Evolutionary conservation across 176 grass and related monocot genomes (phyloP).

Genomic region (Musa schizocarpa): DNA sequence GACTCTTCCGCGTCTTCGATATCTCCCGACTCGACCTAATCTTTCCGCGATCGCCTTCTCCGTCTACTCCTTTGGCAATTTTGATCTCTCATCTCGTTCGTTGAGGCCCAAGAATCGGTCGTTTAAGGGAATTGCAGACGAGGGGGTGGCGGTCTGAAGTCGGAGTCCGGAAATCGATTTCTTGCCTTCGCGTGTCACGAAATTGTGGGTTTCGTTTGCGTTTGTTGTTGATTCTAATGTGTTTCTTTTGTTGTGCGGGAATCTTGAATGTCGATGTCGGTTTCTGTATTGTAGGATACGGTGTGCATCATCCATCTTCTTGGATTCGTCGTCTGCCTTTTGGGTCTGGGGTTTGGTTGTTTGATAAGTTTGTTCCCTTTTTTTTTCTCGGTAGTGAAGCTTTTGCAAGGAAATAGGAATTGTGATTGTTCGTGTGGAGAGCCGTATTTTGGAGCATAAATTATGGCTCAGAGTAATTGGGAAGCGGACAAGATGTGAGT

Average conservation of each 20-base stretch:
- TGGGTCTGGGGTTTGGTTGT: neutral
- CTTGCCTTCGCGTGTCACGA: neutral
- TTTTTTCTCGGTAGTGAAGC: neutral
- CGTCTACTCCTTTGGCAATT: neutral
- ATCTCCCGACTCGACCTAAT: neutral
- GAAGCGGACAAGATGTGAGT: constrained; percentile 91
- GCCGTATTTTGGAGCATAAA: neutral
- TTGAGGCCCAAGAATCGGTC: neutral
- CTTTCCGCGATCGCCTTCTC: neutral
- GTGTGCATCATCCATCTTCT: neutral
- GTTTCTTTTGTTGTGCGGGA: neutral
- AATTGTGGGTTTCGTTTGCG: neutral
- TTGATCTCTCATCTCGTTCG: neutral
- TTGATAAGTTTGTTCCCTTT: no score
- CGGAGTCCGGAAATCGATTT: neutral
- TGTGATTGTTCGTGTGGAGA: neutral
- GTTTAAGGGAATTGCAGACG: neutral
- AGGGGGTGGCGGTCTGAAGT: neutral
- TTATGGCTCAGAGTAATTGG: constrained; percentile 84
- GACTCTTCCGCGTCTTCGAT: neutral
- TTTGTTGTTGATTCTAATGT: neutral
- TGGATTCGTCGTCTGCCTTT: neutral
- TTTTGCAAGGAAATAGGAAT: neutral
- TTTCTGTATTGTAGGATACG: neutral
- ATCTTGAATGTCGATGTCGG: neutral